Percentiles rank a stretch among this genome's conserved stretches.
These are phyloP conservation scores for Tolypocladium tundrense DNA, from an alignment of 2,329 filamentous ascomycete species.

Conservation along the genomic window DNA sequence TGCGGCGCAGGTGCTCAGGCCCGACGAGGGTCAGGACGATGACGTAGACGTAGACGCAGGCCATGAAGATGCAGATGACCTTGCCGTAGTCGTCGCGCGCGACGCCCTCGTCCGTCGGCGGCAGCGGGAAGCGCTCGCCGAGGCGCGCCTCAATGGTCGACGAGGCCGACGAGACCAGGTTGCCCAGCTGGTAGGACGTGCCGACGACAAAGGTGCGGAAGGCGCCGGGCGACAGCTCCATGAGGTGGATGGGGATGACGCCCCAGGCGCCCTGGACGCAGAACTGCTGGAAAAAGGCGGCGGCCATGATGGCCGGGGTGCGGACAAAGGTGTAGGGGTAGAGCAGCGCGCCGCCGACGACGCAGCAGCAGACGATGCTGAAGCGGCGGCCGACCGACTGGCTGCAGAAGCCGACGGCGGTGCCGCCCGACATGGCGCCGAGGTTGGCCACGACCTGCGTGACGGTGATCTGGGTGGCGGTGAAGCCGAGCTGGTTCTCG, in stretches of 20 bases:
- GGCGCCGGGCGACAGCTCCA: slow-evolving; percentile 62
- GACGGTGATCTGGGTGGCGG: slow-evolving; percentile 49
- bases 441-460: slow-evolving; percentile 65
- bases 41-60: slow-evolving; percentile 60
- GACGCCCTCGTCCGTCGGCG: slow-evolving; percentile 36
- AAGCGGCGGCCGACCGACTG: slow-evolving; percentile 61
- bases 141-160: slow-evolving; percentile 69
- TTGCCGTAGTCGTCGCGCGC: slow-evolving; percentile 64
- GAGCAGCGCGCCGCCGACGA: slow-evolving; percentile 62
- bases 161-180: slow-evolving; percentile 58
- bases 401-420: slow-evolving; percentile 54
- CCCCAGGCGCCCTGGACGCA: slow-evolving; percentile 70
- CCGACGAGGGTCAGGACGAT: slow-evolving; percentile 54
- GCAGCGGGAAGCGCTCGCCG: slow-evolving; percentile 63
- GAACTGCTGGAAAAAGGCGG: slow-evolving; percentile 77
- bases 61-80: slow-evolving; percentile 90
- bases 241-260: slow-evolving; percentile 67
- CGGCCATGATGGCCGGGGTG: slow-evolving; percentile 56
- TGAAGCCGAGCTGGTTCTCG: slow-evolving; percentile 42
- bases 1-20: slow-evolving; percentile 40
- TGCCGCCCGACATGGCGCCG: slow-evolving; percentile 60
- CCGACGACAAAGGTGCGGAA: slow-evolving; percentile 69
- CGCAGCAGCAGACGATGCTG: slow-evolving; percentile 54
- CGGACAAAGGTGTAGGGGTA: slow-evolving; percentile 73
- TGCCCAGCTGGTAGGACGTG: slow-evolving; percentile 67